phyloP scores from a whole-genome alignment of 768 basidiomycete genomes.

The Pisolithus orientalis region DNA sequence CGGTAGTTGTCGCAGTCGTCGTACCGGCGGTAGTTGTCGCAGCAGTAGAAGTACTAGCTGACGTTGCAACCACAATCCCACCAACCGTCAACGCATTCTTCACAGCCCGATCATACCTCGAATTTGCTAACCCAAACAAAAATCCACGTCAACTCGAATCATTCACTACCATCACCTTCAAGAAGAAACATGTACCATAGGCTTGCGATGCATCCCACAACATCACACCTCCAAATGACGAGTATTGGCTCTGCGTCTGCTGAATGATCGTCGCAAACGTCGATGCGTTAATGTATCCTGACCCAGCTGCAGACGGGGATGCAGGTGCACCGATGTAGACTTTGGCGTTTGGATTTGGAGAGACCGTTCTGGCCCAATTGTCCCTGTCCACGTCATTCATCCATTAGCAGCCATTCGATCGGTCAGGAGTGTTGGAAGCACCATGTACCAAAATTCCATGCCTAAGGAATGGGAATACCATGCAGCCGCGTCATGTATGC shows the following conservation, averaged over 20 bases:
- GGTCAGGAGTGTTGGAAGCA: constrained; percentile 5
- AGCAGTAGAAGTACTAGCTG: constrained; percentile 19
- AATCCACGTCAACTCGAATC: neutral
- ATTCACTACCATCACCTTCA: neutral
- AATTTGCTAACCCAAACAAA: constrained; percentile 28
- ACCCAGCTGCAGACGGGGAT: constrained; percentile 32
- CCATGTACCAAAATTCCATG: constrained; percentile 39
- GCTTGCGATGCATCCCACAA: constrained; percentile 43
- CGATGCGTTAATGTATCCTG: constrained; percentile 34
- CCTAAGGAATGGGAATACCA: constrained; percentile 25
- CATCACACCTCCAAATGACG: constrained; percentile 42
- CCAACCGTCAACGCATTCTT: constrained; percentile 34
- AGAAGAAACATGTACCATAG: constrained; percentile 25
- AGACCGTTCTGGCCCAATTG: constrained; percentile 37
- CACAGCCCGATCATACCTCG: constrained; percentile 34
- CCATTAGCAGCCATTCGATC: no score
- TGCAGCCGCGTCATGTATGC: neutral
- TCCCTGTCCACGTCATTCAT: constrained; percentile 27
- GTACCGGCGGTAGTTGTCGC: constrained; percentile 6
- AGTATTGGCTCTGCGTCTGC: constrained; percentile 29
- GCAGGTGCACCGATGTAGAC: constrained; percentile 45
- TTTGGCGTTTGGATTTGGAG: constrained; percentile 41
- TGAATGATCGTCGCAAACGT: constrained; percentile 28
- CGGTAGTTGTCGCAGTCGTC: constrained; percentile 6
- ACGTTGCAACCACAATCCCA: constrained; percentile 4